phyloP scores from a whole-genome alignment of 1,284 basidiomycete species.

The Malassezia equina region DNA sequence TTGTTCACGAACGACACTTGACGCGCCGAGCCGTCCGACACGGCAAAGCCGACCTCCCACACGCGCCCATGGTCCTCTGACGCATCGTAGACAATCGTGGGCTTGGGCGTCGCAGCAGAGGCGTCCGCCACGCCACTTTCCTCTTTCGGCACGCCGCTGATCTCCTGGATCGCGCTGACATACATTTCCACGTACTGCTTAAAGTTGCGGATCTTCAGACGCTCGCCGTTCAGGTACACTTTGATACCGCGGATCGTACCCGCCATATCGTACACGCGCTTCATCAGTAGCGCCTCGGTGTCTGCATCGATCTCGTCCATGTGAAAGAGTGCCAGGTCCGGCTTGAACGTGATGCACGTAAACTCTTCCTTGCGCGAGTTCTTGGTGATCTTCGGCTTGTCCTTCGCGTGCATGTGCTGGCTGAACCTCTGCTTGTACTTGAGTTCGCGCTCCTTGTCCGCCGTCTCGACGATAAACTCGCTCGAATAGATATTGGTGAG shows the following conservation, averaged over 20 bases:
- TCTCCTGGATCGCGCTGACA: slow-evolving; percentile 49
- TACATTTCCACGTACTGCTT: slow-evolving; percentile 97
- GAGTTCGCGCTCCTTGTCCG: slow-evolving; percentile 71
- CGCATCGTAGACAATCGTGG: slow-evolving; percentile 70
- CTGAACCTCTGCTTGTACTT: slow-evolving; percentile 95
- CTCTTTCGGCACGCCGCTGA: slow-evolving; percentile 30
- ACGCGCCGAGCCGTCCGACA: slow-evolving; percentile 75
- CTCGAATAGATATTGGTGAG: slow-evolving; percentile 96
- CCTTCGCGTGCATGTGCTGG: slow-evolving; percentile 81
- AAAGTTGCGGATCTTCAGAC: slow-evolving; percentile 87
- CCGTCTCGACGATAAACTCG: slow-evolving; percentile 95
- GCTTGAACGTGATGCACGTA: slow-evolving; percentile 88
- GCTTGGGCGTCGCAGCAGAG: slow-evolving; percentile 60
- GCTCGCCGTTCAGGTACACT: slow-evolving; percentile 83
- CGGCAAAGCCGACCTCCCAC: slow-evolving; percentile 93
- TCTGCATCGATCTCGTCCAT: slow-evolving; percentile 89
- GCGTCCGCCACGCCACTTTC: slow-evolving; percentile 19
- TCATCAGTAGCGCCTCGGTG: slow-evolving; percentile 75
- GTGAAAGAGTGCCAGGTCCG: slow-evolving; percentile 81
- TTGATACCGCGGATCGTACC: slow-evolving; percentile 89
- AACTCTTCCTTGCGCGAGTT: slow-evolving; percentile 65
- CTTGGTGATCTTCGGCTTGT: slow-evolving; percentile 76
- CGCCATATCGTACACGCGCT: slow-evolving; percentile 94
- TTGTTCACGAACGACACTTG: slow-evolving; percentile 91
- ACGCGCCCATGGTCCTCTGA: slow-evolving; percentile 56